Conservation (phyloP, 208 protist genomes). For the Naegleria lovaniensis region DNA sequence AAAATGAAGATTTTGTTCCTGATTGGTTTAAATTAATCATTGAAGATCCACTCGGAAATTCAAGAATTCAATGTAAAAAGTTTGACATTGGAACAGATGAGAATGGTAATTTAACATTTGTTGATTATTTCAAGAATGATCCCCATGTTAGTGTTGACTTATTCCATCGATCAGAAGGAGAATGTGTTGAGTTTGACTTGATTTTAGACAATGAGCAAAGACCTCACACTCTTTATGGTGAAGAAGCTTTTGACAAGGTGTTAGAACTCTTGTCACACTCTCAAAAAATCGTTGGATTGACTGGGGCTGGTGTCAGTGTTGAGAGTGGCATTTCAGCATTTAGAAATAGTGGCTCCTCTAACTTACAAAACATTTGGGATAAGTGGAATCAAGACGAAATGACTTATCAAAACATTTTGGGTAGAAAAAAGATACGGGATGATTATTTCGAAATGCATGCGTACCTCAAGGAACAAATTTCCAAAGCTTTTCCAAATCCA, state of each 20-base stretch:
- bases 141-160: not conserved
- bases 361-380: not conserved
- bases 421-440: not conserved
- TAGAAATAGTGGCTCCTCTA: slow-evolving; percentile 28
- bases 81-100: not conserved
- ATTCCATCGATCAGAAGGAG: not conserved
- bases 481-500: slow-evolving; percentile 37
- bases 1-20: not conserved
- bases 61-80: not conserved
- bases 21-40: not conserved
- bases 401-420: not conserved
- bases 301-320: slow-evolving; percentile 48
- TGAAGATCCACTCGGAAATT: not conserved
- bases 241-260: not conserved
- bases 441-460: slow-evolving; percentile 16
- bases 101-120: not conserved
- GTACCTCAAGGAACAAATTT: slow-evolving; percentile 18
- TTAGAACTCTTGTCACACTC: not conserved
- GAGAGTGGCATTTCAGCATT: slow-evolving; percentile 55
- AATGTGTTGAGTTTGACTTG: not conserved
- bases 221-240: not conserved
- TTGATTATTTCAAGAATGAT: not conserved
- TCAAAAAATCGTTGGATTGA: slow-evolving; percentile 37
- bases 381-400: not conserved
- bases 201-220: not conserved